phyloP scores from a whole-genome alignment of 106 monocot genomes.

The Dactylorhiza incarnata region DNA sequence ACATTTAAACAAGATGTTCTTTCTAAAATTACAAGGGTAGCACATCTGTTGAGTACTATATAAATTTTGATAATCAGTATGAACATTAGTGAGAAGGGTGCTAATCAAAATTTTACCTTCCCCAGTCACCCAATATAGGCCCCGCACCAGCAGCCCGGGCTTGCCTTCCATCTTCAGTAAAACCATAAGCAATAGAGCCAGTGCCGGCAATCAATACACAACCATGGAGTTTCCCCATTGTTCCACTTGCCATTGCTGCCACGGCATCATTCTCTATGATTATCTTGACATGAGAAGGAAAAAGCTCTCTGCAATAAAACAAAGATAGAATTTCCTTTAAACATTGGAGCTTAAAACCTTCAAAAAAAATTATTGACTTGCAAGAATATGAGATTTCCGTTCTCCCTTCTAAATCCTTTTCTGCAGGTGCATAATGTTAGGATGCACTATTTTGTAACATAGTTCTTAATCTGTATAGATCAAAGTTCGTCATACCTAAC shows the following conservation, averaged over 20 bases:
- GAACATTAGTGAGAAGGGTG: background rate
- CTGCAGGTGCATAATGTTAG: background rate
- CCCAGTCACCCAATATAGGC: slow-evolving; percentile 95
- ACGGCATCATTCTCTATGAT: slow-evolving; percentile 96
- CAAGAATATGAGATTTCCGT: background rate
- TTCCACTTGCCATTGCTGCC: slow-evolving; percentile 95
- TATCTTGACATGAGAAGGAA: slow-evolving; percentile 68
- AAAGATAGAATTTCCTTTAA: background rate
- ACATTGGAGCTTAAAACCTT: no score
- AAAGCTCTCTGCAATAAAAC: slow-evolving; percentile 50
- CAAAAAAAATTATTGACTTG: background rate
- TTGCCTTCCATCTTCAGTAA: slow-evolving; percentile 80
- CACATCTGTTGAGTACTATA: background rate
- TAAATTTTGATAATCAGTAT: background rate
- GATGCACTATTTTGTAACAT: no score
- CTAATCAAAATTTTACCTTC: slow-evolving; percentile 50
- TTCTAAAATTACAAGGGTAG: background rate
- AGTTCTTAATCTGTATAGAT: no score
- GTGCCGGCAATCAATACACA: slow-evolving; percentile 97
- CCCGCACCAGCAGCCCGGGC: slow-evolving; percentile 93
- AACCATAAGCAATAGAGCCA: slow-evolving; percentile 90
- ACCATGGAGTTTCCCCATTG: slow-evolving; percentile 89
- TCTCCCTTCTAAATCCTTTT: background rate
- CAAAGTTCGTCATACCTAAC: no score
- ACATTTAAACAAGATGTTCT: background rate